Conservation (phyloP, 139 green algal species). For the Coelastrella sp. region DNA sequence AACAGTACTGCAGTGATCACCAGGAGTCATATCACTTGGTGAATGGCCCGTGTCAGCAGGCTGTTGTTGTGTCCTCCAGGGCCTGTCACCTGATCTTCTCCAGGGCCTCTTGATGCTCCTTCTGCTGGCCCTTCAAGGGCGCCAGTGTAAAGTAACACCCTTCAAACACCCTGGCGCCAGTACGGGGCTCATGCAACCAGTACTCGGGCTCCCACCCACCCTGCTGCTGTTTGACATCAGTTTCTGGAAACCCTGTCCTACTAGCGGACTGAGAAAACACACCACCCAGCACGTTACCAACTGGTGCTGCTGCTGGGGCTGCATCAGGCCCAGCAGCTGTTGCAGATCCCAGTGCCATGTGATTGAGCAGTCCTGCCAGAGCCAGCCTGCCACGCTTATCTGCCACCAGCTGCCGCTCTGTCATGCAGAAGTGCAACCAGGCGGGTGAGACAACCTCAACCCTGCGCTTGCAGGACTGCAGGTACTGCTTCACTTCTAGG, state of each 20-base stretch:
- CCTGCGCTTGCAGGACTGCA: not conserved
- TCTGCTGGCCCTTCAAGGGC: constrained; percentile 6
- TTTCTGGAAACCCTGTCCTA: constrained; percentile 19
- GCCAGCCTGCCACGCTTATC: not conserved
- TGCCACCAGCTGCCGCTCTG: constrained; percentile 2
- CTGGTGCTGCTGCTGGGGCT: not conserved
- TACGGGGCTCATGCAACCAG: constrained; percentile 10
- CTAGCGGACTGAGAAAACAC: constrained; percentile 33
- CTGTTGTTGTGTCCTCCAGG: not conserved
- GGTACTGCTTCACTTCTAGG: not conserved
- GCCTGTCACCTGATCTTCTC: constrained; percentile 28
- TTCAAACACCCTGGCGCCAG: constrained; percentile 22
- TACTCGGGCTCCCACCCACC: constrained; percentile 29
- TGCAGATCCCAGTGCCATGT: not conserved
- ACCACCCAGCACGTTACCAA: not conserved
- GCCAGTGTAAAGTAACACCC: constrained; percentile 44
- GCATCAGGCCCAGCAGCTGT: not conserved
- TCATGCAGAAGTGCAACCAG: constrained; percentile 40
- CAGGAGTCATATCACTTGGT: too few relatives aligned
- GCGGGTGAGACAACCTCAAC: constrained; percentile 24
- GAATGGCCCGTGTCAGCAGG: too few relatives aligned
- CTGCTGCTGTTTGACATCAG: not conserved
- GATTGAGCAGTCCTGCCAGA: not conserved
- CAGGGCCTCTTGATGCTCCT: constrained; percentile 18
- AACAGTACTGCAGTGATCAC: too few relatives aligned